phyloP scores from a whole-genome alignment of 2,329 filamentous ascomycete species.

The Penicillium paneum region DNA sequence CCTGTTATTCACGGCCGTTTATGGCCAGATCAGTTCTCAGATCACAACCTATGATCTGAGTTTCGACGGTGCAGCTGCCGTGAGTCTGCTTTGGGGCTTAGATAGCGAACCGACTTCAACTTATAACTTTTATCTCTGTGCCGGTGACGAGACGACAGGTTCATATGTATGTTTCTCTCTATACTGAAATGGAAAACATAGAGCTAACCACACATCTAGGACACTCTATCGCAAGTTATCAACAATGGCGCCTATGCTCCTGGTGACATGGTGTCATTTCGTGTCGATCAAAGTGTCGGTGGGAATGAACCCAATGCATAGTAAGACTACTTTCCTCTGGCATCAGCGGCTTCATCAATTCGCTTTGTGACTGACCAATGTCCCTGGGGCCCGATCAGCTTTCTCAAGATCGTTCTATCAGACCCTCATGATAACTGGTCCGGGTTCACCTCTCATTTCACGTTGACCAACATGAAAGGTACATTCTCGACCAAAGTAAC shows the following conservation, averaged over 20 bases:
- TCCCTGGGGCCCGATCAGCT: constrained; percentile 40
- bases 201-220: constrained; percentile 30
- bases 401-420: constrained; percentile 58
- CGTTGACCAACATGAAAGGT: constrained; percentile 63
- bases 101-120: constrained; percentile 10
- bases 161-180: constrained; percentile 42
- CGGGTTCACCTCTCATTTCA: constrained; percentile 62
- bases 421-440: constrained; percentile 48
- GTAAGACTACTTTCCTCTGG: constrained; percentile 37
- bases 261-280: constrained; percentile 45
- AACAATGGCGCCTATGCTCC: constrained; percentile 35
- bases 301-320: constrained; percentile 54
- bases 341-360: not conserved
- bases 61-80: constrained; percentile 48
- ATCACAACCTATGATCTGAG: constrained; percentile 49
- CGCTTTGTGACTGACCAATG: not conserved
- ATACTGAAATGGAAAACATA: not conserved
- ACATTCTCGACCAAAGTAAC: constrained; percentile 48
- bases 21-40: constrained; percentile 45
- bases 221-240: constrained; percentile 43
- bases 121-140: constrained; percentile 60
- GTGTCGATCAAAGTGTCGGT: constrained; percentile 44
- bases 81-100: constrained; percentile 35
- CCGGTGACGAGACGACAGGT: constrained; percentile 55
- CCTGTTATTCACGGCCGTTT: constrained; percentile 37